Conservation (phyloP, 2,329 filamentous ascomycete species). For the Sclerotinia minor region DNA sequence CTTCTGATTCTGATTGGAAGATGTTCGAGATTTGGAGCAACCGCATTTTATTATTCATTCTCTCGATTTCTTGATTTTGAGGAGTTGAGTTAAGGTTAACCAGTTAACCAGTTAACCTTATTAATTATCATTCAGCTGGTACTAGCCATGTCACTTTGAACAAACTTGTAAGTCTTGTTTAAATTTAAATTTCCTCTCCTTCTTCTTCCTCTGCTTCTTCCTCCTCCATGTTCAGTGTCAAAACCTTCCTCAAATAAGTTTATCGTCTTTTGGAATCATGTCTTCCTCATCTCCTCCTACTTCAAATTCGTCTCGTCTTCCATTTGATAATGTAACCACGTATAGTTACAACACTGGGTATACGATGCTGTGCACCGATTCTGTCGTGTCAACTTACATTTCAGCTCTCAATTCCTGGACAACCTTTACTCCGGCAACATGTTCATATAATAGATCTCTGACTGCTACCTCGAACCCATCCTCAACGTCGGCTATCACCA, state of each 20-base stretch:
- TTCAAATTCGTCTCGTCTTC: neutral
- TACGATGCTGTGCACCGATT: conserved; percentile 18
- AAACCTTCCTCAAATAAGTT: neutral
- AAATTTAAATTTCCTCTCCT: neutral
- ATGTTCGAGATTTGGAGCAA: neutral
- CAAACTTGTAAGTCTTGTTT: no score
- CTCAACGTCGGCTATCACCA: neutral
- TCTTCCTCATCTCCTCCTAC: neutral
- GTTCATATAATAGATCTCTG: conserved; percentile 5
- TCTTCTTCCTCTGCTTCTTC: neutral
- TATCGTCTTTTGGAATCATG: neutral
- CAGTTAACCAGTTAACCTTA: no score
- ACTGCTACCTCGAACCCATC: neutral
- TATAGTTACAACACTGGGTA: conserved; percentile 5
- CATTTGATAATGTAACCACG: neutral
- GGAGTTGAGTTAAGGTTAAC: neutral
- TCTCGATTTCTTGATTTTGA: conserved; percentile 3
- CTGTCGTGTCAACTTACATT: conserved; percentile 18
- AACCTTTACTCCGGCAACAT: conserved; percentile 21
- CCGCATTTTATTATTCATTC: neutral
- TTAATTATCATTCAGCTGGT: no score
- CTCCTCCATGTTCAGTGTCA: neutral
- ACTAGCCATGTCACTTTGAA: no score
- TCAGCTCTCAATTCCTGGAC: conserved; percentile 15
- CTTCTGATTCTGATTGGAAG: neutral